These are phyloP conservation scores for Lindgomyces ingoldianus DNA, from an alignment of 495 filamentous ascomycete species.

Conservation along the genomic window DNA sequence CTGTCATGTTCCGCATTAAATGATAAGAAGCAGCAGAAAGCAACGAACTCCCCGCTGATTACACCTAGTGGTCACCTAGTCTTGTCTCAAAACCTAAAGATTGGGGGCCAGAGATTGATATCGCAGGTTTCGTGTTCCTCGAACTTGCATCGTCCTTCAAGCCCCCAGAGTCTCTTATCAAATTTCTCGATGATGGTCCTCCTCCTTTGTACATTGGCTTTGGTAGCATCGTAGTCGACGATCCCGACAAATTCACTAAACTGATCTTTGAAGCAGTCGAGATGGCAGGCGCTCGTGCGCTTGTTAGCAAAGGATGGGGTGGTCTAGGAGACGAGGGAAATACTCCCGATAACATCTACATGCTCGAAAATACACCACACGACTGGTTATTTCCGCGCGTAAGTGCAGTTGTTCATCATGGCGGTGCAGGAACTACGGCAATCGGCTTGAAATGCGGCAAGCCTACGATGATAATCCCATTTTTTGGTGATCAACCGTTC, in stretches of 20 bases:
- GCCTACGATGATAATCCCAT: constrained; percentile 48
- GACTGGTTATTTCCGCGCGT: constrained; percentile 47
- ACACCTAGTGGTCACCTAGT: constrained; percentile 40
- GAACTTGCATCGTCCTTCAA: constrained; percentile 43
- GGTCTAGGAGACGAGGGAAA: constrained; percentile 38
- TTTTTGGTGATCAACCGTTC: constrained; percentile 64
- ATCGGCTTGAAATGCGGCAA: constrained; percentile 44
- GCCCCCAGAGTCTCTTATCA: constrained; percentile 40
- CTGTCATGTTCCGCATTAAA: no score
- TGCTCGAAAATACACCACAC: constrained; percentile 48
- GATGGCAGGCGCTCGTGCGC: constrained; percentile 43
- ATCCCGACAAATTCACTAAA: constrained; percentile 44
- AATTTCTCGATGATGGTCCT: constrained; percentile 44
- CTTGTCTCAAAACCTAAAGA: constrained; percentile 47
- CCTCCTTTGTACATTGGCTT: constrained; percentile 48
- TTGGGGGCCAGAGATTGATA: constrained; percentile 47
- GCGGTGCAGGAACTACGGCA: constrained; percentile 47
- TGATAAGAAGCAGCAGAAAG: no score
- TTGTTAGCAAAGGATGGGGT: constrained; percentile 48
- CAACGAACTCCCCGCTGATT: neutral
- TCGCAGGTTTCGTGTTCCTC: constrained; percentile 47
- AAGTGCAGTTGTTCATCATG: constrained; percentile 46
- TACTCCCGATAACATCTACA: constrained; percentile 43
- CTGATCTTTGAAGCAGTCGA: constrained; percentile 46
- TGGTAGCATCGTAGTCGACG: constrained; percentile 47